Evolutionary conservation across 2,329 filamentous ascomycete species (phyloP), one percentile per base, ranked within the genome.

Genomic region (Alternaria postmessia): DNA sequence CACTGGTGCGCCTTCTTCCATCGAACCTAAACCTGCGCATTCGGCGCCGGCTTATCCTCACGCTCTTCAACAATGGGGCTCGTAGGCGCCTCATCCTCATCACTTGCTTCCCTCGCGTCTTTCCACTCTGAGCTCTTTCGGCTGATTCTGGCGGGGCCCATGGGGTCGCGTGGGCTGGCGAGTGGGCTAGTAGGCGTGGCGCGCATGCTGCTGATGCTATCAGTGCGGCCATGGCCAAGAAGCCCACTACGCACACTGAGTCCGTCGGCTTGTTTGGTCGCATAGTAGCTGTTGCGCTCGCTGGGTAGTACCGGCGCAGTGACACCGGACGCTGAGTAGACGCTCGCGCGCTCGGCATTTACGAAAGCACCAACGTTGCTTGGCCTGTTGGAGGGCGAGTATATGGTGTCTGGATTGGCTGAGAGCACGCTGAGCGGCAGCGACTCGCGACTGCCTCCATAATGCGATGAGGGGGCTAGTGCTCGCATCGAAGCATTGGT

Each of bases 401-500:
- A 86, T 44, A 90, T 80, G 49, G 83, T 73, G 54, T 81, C 79
- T 34, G 81, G 79, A 71, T 89, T 93, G 59, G 88, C 86, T 71
- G 90, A 93, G 36, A 95, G 83, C 6, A 94, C 88, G 71, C 90
- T 93, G 26, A 95, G 82, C 0, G 92, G 92, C 2, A 95, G 83
- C 43, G 88, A 91, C 78, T 95, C 92, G 62, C 91, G 88, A 71
- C 90, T 93, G 43, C 91, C 91, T 44, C 92, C 92, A 84, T 91
- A 95, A 5, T 94, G 83, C 0, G 91, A 94, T 0, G 90, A 92
- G 0, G 92, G 92, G 1, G 92, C 91, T n/a, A 96, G 81, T 3
- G 92, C 92, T 43, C 92, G 90, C 39, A 95, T 91, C 0, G 91
- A 94, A 5, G 92, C 92, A 75, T 95, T 91, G 0, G 92, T 95